Evolutionary conservation across 2,329 filamentous ascomycete genomes (phyloP), one percentile per base, ranked within the genome.

Genomic region (Botryotinia convoluta): DNA sequence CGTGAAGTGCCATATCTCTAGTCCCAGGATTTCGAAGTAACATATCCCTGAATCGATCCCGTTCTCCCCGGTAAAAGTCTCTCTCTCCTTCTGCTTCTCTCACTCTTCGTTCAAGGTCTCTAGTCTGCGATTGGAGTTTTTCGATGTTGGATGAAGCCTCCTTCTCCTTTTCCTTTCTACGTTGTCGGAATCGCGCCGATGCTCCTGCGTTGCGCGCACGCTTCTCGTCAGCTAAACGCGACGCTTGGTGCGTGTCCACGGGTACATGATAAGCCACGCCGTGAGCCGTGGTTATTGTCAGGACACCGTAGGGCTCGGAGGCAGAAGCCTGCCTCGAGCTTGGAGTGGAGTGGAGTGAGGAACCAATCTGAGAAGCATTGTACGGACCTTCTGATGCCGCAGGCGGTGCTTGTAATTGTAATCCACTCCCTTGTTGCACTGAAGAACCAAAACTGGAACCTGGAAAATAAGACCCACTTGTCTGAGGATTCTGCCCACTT

Each of bases 181-280:
- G 88, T 79, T 91, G 89, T 72, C 94, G 88, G 77, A 97, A 96
- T 74, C 94, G 88, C 65, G 93, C 93, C 73, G 93, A 97, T 9
- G 94, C 94, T 65, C 92, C 92, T 59, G 94, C 94, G 79, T 97
- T 97, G 69, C 93, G 89, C 81, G 92, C 91, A 72, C 94, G 87
- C 83, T 96, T 97, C 82, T 97, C 93, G 79, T 96, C 93, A 57
- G 93, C 92, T 78, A 93, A 90, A 77, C 91, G 91, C 20, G 94
- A 97, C 20, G 92, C 94, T 78, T 93, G 92, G 77, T 93, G 92
- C 61, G 93, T 90, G 80, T 97, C 93, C 16, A 95, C 90, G 22
- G 91, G 90, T 67, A 95, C 89, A 75, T 86, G 84, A 72, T 88
- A 85, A 54, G 84, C 83, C 68, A 71, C 68, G 69, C 88, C 85